Conservation (phyloP, 768 basidiomycete species). For the Tylopilus sp. region DNA sequence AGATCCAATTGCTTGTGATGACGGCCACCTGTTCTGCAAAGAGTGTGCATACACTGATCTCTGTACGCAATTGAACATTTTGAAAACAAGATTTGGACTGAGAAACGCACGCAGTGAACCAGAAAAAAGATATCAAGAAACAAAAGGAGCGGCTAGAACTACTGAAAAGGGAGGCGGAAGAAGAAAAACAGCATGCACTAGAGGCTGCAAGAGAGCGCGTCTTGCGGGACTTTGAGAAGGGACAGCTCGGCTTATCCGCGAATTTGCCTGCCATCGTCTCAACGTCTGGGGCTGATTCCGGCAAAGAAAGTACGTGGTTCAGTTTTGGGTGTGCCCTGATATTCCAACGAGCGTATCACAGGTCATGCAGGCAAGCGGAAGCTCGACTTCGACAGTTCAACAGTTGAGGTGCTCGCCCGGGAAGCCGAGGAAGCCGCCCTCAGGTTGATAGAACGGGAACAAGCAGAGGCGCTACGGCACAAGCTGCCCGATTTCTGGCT, state of each 20-base stretch:
- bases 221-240: constrained; percentile 83
- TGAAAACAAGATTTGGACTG: constrained; percentile 5
- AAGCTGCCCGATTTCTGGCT: constrained; percentile 99
- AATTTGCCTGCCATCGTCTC: constrained; percentile 31
- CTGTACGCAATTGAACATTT: constrained; percentile 41
- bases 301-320: constrained; percentile 34
- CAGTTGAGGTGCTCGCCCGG: constrained; percentile 64
- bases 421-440: constrained; percentile 91
- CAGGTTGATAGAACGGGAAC: constrained; percentile 77
- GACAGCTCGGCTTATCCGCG: constrained; percentile 69
- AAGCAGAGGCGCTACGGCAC: constrained; percentile 76
- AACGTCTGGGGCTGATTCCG: constrained; percentile 36
- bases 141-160: constrained; percentile 78
- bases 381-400: constrained; percentile 74
- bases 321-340: neutral
- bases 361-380: constrained; percentile 75
- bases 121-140: constrained; percentile 91
- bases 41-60: constrained; percentile 91
- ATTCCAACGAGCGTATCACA: constrained; percentile 22
- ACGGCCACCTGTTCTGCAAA: constrained; percentile 94
- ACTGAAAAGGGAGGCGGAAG: constrained; percentile 75
- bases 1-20: constrained; percentile 76
- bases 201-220: constrained; percentile 86
- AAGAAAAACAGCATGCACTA: constrained; percentile 65
- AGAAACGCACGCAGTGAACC: constrained; percentile 54